A percentile compares a stretch with the other conserved stretches of the same genome.
phyloP scores from a whole-genome alignment of 495 filamentous ascomycete species.

The Durotheca rogersii region DNA sequence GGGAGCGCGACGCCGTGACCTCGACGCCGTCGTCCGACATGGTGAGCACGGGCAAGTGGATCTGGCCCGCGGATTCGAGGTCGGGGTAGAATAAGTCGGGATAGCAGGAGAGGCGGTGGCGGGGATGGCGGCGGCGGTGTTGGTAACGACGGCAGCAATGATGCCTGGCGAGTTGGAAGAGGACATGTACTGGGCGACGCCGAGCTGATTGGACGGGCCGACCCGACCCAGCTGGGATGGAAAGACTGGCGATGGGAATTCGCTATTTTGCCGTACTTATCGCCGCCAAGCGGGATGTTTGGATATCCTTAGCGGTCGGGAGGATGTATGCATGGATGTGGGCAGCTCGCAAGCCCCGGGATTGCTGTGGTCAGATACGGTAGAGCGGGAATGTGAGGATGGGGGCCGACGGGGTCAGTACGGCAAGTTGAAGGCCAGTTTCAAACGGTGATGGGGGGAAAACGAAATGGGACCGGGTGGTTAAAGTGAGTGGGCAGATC shows the following conservation, averaged over 20 bases:
- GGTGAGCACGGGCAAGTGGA: conserved; percentile 3
- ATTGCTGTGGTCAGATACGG: conserved; percentile 16
- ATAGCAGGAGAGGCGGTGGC: background rate
- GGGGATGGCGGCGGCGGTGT: background rate
- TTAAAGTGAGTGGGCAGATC: no score
- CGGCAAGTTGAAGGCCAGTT: conserved; percentile 11
- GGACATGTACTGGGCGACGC: background rate
- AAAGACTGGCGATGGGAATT: conserved; percentile 1
- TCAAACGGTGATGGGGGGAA: conserved; percentile 32
- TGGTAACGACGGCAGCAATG: background rate
- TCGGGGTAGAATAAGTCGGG: background rate
- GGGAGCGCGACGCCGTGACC: conserved; percentile 26
- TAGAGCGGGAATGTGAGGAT: conserved; percentile 17
- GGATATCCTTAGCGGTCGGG: conserved; percentile 10
- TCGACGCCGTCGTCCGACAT: conserved; percentile 31
- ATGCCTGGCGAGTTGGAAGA: no score
- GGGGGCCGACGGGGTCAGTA: conserved; percentile 1
- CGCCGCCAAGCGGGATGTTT: conserved; percentile 5
- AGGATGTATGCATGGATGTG: no score
- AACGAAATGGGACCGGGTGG: no score
- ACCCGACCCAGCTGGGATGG: conserved; percentile 6
- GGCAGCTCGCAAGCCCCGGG: background rate
- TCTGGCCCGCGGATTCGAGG: background rate
- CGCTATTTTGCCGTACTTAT: conserved; percentile 4
- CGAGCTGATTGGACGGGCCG: background rate